Conservation (phyloP, 75 land plant genomes). For the Adiantum capillusveneris region DNA sequence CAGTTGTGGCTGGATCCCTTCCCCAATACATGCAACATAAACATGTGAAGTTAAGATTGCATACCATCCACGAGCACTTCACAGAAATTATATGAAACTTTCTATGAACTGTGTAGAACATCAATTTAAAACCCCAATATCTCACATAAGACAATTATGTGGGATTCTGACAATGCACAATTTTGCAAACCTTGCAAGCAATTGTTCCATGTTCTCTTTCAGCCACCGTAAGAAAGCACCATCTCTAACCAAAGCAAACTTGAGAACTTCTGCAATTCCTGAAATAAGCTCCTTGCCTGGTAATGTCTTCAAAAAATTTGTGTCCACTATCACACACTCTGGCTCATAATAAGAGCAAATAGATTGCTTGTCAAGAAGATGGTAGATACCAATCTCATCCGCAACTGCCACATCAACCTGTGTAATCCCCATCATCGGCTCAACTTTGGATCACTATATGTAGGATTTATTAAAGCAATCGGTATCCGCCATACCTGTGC, state of each 20-base stretch:
- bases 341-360: constrained; percentile 4
- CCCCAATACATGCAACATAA: too few species aligned
- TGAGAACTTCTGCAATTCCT: not conserved
- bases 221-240: not conserved
- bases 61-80: too few species aligned
- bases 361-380: constrained; percentile 4
- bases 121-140: too few species aligned
- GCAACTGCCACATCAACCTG: constrained; percentile 4
- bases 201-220: not conserved
- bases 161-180: too few species aligned
- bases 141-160: too few species aligned
- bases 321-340: constrained; percentile 3
- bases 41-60: too few species aligned
- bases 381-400: not conserved
- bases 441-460: too few species aligned
- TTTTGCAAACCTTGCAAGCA: not conserved
- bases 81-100: too few species aligned
- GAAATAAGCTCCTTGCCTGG: not conserved
- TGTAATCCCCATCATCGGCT: not conserved
- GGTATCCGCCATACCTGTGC: not conserved
- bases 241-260: constrained; percentile 1
- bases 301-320: not conserved
- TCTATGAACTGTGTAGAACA: too few species aligned
- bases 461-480: not conserved
- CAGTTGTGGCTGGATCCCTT: not conserved